Conservation (phyloP, 1,139 yeast genomes). For the Tardiomyces depauwii region DNA sequence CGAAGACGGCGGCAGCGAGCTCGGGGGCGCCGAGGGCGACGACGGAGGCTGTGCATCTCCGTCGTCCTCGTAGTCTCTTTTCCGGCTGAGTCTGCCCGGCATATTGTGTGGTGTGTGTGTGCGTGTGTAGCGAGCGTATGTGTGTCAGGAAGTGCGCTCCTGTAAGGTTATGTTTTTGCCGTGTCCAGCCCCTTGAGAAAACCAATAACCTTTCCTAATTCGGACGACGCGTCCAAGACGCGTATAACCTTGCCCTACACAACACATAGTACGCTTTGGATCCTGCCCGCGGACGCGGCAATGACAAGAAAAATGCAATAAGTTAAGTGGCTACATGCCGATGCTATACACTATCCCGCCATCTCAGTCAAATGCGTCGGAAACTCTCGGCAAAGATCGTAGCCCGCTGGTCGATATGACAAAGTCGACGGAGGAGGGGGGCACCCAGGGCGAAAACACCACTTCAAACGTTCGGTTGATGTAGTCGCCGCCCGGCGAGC, state of each 20-base stretch:
- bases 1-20: conserved; percentile 35
- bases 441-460: conserved; percentile 27
- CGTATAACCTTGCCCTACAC: background rate
- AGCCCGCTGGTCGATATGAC: conserved; percentile 23
- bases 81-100: conserved; percentile 6
- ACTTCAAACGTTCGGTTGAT: conserved; percentile 26
- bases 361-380: too few relatives aligned
- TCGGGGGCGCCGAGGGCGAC: conserved; percentile 10
- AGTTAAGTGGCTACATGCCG: too few relatives aligned
- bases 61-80: conserved; percentile 11
- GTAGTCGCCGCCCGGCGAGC: conserved; percentile 19
- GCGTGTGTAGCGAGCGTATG: background rate
- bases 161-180: background rate
- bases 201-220: background rate
- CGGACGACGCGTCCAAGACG: background rate
- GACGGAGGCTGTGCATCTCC: conserved; percentile 7
- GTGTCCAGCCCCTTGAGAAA: background rate
- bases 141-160: too few relatives aligned
- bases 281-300: too few relatives aligned
- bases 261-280: too few relatives aligned
- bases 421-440: conserved; percentile 17
- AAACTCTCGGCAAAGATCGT: background rate
- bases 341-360: too few relatives aligned
- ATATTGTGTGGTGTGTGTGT: background rate
- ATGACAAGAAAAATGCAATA: too few relatives aligned